Evolutionary conservation across 164 flowering plant species (phyloP), one percentile per base, ranked within the genome.

Genomic region (Aristolochia fimbriata): DNA sequence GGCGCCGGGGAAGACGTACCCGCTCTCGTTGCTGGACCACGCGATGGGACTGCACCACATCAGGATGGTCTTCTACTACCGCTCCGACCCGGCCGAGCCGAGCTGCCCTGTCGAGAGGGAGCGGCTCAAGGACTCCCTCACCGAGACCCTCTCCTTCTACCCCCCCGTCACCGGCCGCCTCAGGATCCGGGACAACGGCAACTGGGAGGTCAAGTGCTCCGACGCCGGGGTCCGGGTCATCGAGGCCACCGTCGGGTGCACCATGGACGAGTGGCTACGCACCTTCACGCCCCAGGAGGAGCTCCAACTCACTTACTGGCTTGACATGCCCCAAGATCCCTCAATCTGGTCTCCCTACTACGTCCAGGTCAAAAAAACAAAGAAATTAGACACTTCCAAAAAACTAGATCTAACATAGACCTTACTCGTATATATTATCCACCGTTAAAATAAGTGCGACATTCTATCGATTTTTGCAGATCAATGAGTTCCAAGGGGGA

Each of bases 401-500:
- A n/a, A n/a, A n/a, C n/a, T n/a, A n/a, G n/a, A n/a, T n/a, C n/a
- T n/a, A n/a, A n/a, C n/a, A n/a, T n/a, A n/a, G n/a, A n/a, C n/a
- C n/a, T n/a, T n/a, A n/a, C n/a, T n/a, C n/a, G n/a, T n/a, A n/a
- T 16, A 48, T 9, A 47, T 15, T 2, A 47, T 15, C 25, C 23
- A 20, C 2, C 21, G 11, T 24, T 51, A 24, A 23, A 20, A n/a
- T 19, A 11, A 19, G 23, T 14, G 11, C 23, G 11, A 4, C 7
- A 2, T 2, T 5, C 1, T 16, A 8, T n/a, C 19, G 1, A 20
- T 19, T 21, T 56, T 56, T 71, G 73, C 78, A 89, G 92, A 21
- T 90, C 51, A 90, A 67, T 60, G 86, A 82, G 20, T 87, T 90
- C 64, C 82, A 75, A 71, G 83, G 84, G 49, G 95, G 91, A 22